phyloP scores from a whole-genome alignment of 495 filamentous ascomycete genomes.

The Elasticomyces elasticus region DNA sequence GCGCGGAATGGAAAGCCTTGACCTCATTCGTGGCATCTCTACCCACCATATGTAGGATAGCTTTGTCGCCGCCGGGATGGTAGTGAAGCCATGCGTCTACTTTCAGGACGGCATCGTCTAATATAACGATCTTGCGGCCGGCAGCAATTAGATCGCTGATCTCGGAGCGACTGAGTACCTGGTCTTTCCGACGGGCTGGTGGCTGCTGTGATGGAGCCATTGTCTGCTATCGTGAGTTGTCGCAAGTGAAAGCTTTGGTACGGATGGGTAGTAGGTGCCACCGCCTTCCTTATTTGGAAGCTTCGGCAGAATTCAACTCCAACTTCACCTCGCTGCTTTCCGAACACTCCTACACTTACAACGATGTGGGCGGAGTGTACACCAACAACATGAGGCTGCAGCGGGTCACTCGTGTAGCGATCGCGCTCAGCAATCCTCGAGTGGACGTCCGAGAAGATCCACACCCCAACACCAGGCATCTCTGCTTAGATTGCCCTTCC shows the following conservation, averaged over 20 bases:
- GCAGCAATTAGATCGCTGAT: constrained; percentile 83
- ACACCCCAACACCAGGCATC: no score
- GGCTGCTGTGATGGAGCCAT: constrained; percentile 8
- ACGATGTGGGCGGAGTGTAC: background rate
- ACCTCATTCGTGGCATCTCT: constrained; percentile 95
- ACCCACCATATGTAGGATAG: constrained; percentile 91
- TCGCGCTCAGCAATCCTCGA: no score
- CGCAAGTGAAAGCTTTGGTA: no score
- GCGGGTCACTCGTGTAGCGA: no score
- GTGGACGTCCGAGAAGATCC: no score
- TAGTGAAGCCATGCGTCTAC: constrained; percentile 78
- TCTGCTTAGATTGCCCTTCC: no score
- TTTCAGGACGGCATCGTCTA: constrained; percentile 71
- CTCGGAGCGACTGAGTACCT: constrained; percentile 49
- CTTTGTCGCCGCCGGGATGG: constrained; percentile 86
- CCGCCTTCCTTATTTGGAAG: no score
- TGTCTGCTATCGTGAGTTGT: no score
- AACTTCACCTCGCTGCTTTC: no score
- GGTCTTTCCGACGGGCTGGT: constrained; percentile 16
- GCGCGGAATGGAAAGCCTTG: constrained; percentile 81
- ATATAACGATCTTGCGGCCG: constrained; percentile 70
- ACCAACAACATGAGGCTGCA: no score
- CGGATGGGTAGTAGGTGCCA: no score
- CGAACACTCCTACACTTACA: background rate
- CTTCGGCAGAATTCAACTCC: no score